Base-by-base conservation (phyloP, 257 asterid genomes). In the Orobanche coerulescens region DNA sequence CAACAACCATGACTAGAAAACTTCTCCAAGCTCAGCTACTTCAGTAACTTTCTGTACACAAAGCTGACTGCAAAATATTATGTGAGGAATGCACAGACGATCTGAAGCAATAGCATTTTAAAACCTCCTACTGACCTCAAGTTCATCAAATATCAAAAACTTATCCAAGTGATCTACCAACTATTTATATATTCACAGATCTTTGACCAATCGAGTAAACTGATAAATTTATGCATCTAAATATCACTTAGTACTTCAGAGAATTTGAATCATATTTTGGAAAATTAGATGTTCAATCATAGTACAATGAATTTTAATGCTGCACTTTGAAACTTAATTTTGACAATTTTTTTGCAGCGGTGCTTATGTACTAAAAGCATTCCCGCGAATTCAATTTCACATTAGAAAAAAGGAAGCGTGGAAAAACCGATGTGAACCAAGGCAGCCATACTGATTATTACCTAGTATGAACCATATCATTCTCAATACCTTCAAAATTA, bases 1-100 rank as follows among this genome's bases (percentile, higher is more conserved):
- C 15, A 65, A 15, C 37, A 50, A 19, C 37, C 48, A 36, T 26
- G 33, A 28, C 16, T 26, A 30, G 31, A 58, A 46, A 26, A 46
- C 51, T 25, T 49, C 64, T 57, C 70, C 62, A 56, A 39, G 42
- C 60, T 30, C 20, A 72, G 61, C 50, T 37, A 62, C 51, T 33
- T 44, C 55, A 0, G 22, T 8, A 53, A 64, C 43, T 51, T 30
- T 28, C 25, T 20, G 36, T 42, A 65, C 25, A 55, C 18, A 47
- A 16, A 14, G 39, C 43, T 43, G 6, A 37, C 13, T 28, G 20
- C 12, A 53, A 22, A 69, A 56, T 20, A 69, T 50, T 37, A 25
- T 30, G 18, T 0, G 7, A n/a, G 25, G 43, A 42, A 44, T 51
- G 43, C 26, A 34, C 46, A 46, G 31, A 66, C 53, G 2, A 42